Conservation (phyloP, 345 rosid genomes). For the Toxicodendron radicans region DNA sequence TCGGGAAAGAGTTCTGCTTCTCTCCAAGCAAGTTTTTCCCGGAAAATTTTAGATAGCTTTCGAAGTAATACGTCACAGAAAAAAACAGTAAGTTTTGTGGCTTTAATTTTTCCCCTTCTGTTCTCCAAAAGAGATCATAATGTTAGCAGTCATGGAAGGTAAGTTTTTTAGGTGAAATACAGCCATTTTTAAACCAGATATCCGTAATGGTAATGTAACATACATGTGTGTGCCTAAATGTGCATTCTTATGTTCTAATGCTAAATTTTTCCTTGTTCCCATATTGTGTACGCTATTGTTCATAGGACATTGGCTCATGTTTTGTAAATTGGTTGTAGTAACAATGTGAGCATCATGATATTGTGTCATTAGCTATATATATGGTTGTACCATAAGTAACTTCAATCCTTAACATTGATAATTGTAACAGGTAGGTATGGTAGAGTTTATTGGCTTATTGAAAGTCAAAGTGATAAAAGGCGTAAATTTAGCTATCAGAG, state of each 20-base stretch:
- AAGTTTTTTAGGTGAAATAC: background rate
- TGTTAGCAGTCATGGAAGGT: background rate
- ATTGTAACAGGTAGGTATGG: constrained; percentile 71
- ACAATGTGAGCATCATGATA: background rate
- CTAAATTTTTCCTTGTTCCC: background rate
- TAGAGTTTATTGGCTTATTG: constrained; percentile 84
- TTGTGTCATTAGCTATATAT: background rate
- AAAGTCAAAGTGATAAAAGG: constrained; percentile 76
- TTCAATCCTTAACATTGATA: constrained; percentile 23
- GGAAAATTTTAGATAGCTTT: constrained; percentile 65
- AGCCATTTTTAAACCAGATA: background rate
- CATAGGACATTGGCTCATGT: background rate
- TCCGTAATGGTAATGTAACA: background rate
- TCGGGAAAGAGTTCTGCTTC: constrained; percentile 46
- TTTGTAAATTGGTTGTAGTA: background rate
- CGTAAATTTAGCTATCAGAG: constrained; percentile 77
- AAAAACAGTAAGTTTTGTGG: constrained; percentile 38
- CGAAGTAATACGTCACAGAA: constrained; percentile 49
- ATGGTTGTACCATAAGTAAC: constrained; percentile 13
- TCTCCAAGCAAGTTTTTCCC: constrained; percentile 58
- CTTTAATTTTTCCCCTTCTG: too few species aligned
- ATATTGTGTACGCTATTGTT: constrained; percentile 12
- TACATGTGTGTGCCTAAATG: background rate
- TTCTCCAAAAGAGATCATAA: background rate
- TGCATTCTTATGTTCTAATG: background rate